These are phyloP conservation scores for Aspergillus mulundensis DNA, from an alignment of 495 filamentous ascomycete genomes.

Conservation along the genomic window DNA sequence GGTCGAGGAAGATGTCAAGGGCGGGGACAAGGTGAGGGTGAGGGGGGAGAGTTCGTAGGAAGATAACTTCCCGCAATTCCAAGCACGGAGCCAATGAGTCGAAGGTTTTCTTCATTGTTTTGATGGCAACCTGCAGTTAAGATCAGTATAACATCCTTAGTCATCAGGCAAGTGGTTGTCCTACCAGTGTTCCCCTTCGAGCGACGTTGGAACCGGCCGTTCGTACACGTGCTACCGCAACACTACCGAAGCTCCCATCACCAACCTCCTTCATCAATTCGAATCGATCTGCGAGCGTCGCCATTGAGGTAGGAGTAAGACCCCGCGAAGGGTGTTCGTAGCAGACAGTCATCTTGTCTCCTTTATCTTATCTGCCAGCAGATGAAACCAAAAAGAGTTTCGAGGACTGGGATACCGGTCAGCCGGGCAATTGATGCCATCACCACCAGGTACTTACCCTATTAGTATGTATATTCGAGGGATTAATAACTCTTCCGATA, in stretches of 20 bases:
- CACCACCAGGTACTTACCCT: constrained; percentile 5
- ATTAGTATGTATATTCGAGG: constrained; percentile 11
- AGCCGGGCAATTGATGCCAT: constrained; percentile 1
- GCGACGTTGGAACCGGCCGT: constrained; percentile 85
- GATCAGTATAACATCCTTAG: constrained; percentile 3
- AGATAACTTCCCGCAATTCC: constrained; percentile 94
- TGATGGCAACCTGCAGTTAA: constrained; percentile 81
- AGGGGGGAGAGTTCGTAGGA: constrained; percentile 78
- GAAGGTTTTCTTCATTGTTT: constrained; percentile 99
- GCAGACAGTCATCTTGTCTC: constrained; percentile 61
- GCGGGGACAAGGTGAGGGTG: constrained; percentile 94
- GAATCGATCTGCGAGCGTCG: constrained; percentile 77
- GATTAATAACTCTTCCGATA: constrained; percentile 16
- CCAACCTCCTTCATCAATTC: constrained; percentile 97
- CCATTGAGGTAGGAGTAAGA: constrained; percentile 45
- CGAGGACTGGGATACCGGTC: constrained; percentile 10
- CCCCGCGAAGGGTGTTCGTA: constrained; percentile 57
- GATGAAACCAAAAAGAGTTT: constrained; percentile 30
- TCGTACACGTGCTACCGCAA: constrained; percentile 85
- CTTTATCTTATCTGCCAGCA: constrained; percentile 44
- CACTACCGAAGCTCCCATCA: constrained; percentile 97
- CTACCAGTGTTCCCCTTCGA: constrained; percentile 87
- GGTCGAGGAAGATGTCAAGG: constrained; percentile 97
- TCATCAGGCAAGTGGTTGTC: constrained; percentile 26
- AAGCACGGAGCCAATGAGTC: constrained; percentile 85